Evolutionary conservation across 2,329 filamentous ascomycete genomes (phyloP).

Genomic region (Aspergillus awamori): DNA sequence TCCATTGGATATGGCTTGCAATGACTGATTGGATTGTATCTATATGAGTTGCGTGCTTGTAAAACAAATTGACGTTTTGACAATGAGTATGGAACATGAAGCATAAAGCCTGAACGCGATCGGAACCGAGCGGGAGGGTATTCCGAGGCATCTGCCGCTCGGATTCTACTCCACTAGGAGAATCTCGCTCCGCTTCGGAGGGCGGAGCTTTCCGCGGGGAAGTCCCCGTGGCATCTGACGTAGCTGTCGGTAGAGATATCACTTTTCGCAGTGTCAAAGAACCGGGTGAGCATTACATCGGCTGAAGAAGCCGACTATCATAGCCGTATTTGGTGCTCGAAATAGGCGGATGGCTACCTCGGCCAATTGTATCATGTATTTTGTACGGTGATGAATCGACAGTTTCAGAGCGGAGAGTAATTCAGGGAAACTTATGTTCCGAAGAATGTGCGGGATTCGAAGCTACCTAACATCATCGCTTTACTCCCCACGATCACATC

Average conservation of each 20-base stretch:
- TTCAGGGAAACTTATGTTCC: too few relatives aligned
- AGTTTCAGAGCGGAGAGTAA: too few relatives aligned
- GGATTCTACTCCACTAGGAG: not conserved
- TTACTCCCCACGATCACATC: not conserved
- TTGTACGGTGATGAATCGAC: too few relatives aligned
- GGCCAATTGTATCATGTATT: too few relatives aligned
- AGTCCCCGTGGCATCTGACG: not conserved
- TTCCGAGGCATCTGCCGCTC: constrained; percentile 6
- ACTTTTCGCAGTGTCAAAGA: not conserved
- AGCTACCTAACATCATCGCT: not conserved
- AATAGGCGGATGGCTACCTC: too few relatives aligned
- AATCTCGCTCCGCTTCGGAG: constrained; percentile 9
- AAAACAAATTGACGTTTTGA: not conserved
- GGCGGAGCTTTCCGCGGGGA: constrained; percentile 13
- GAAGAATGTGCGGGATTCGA: too few relatives aligned
- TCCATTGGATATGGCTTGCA: not conserved
- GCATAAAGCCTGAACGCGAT: not conserved
- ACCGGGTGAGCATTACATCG: not conserved
- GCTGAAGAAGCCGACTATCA: too few relatives aligned
- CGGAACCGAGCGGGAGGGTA: not conserved
- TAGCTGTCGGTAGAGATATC: not conserved
- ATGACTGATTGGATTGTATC: not conserved
- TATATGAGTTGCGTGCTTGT: not conserved
- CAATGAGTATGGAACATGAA: not conserved
- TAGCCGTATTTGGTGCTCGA: too few relatives aligned